A percentile compares a stretch with the other conserved stretches of the same genome.
Evolutionary conservation across 208 protist species (phyloP).

Genomic region (Leishmania mexicana): DNA sequence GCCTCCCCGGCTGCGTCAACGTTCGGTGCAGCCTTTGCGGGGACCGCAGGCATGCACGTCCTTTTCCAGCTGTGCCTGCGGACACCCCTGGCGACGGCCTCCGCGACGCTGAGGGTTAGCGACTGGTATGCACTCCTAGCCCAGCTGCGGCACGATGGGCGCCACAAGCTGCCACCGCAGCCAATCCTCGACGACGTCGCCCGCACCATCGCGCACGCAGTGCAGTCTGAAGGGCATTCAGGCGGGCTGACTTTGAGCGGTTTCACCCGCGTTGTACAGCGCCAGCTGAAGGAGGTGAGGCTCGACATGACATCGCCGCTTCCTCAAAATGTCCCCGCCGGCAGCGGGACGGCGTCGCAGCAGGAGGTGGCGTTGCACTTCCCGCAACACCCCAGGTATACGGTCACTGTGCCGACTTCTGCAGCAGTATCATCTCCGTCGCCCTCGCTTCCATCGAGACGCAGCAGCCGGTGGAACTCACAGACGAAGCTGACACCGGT

Average conservation of each 20-base stretch:
- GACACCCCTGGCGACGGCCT: constrained; percentile 9
- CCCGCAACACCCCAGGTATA: constrained; percentile 13
- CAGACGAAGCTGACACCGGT: neutral
- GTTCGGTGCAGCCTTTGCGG: neutral
- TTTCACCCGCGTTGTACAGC: constrained; percentile 13
- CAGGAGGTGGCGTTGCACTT: constrained; percentile 4
- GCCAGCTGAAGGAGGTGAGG: constrained; percentile 30
- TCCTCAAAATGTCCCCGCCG: neutral
- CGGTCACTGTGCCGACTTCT: neutral
- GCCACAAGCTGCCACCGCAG: constrained; percentile 37
- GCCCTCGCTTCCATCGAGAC: neutral
- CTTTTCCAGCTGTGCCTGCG: constrained; percentile 25
- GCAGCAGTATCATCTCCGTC: neutral
- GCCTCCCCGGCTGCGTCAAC: neutral
- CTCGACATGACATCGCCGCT: constrained; percentile 20
- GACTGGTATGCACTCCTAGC: constrained; percentile 31
- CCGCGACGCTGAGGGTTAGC: constrained; percentile 17
- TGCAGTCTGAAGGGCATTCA: neutral
- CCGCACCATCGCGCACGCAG: constrained; percentile 20
- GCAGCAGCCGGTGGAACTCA: neutral
- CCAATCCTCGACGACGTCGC: constrained; percentile 42
- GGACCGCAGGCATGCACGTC: constrained; percentile 3
- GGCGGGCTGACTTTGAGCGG: constrained; percentile 10
- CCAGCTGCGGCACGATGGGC: constrained; percentile 17
- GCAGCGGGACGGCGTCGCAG: neutral